A percentile compares a stretch with the other conserved stretches of the same genome.
phyloP scores from a whole-genome alignment of 2,329 filamentous ascomycete species.

The Calonectria pauciramosa region DNA sequence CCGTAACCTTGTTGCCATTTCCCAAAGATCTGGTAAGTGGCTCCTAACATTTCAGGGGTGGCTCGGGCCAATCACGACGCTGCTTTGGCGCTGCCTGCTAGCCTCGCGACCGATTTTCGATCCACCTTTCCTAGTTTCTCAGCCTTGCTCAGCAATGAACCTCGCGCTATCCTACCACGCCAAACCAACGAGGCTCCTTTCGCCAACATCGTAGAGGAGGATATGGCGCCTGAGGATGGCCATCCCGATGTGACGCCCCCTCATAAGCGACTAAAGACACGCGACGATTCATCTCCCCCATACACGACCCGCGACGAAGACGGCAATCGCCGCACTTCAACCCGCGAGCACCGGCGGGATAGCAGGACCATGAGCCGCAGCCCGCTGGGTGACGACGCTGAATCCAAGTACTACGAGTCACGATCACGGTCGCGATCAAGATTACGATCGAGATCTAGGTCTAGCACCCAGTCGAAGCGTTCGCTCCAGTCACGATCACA shows the following conservation, averaged over 20 bases:
- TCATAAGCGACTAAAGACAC: slow-evolving; percentile 52
- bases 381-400: slow-evolving; percentile 38
- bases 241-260: slow-evolving; percentile 43
- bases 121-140: slow-evolving; percentile 12
- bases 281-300: slow-evolving; percentile 45
- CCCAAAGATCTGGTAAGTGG: slow-evolving; percentile 41
- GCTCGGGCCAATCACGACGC: slow-evolving; percentile 36
- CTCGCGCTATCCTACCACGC: background rate
- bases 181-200: background rate
- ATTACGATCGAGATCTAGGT: slow-evolving; percentile 52
- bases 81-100: slow-evolving; percentile 8
- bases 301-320: slow-evolving; percentile 42
- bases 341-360: slow-evolving; percentile 35
- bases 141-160: slow-evolving; percentile 38
- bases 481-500: slow-evolving; percentile 48
- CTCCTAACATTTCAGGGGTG: slow-evolving; percentile 45
- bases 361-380: slow-evolving; percentile 44
- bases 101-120: slow-evolving; percentile 11
- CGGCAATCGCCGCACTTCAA: slow-evolving; percentile 35
- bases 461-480: slow-evolving; percentile 54
- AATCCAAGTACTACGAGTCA: slow-evolving; percentile 48
- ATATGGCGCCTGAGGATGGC: slow-evolving; percentile 50
- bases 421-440: slow-evolving; percentile 50
- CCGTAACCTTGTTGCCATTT: slow-evolving; percentile 21
- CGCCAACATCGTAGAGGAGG: background rate